A percentile compares a stretch with the other conserved stretches of the same genome.
Conservation (phyloP, 805 yeast species). For the Zygotorulaspora chibaensis region DNA sequence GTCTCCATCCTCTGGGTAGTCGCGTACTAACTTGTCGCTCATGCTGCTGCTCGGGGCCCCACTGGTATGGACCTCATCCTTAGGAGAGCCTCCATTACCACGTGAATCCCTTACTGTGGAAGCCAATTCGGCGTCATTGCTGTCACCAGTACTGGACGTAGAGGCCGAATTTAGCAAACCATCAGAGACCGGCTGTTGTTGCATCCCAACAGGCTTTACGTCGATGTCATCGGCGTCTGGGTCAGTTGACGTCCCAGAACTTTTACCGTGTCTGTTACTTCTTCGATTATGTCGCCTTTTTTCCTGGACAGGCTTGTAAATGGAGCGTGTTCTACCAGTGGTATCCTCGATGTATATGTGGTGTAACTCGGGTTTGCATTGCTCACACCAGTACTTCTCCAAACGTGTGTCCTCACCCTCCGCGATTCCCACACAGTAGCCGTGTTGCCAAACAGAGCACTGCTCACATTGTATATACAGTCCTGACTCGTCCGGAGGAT, state of each 20-base stretch:
- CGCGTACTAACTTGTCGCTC: conserved; percentile 3
- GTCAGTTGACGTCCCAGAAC: neutral
- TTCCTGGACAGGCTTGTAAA: conserved; percentile 41
- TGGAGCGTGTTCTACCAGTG: conserved; percentile 25
- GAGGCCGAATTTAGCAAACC: neutral
- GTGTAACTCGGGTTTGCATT: conserved; percentile 83
- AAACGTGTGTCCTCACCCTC: conserved; percentile 69
- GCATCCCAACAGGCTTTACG: neutral
- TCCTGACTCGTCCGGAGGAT: conserved; percentile 50
- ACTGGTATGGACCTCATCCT: neutral
- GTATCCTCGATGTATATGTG: conserved; percentile 25
- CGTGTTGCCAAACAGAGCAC: conserved; percentile 97
- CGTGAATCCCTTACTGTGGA: conserved; percentile 7
- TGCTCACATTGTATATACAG: conserved; percentile 80
- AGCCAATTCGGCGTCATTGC: conserved; percentile 1
- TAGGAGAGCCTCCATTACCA: conserved; percentile 2
- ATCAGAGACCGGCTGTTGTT: neutral
- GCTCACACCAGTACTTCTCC: conserved; percentile 93
- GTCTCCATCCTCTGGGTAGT: conserved; percentile 2
- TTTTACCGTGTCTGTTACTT: conserved; percentile 8
- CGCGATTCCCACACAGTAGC: conserved; percentile 84
- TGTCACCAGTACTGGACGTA: neutral
- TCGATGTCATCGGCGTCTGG: neutral
- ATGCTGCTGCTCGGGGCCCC: conserved; percentile 3
- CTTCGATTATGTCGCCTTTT: conserved; percentile 32